Percentiles rank a stretch among this genome's conserved stretches.
These are phyloP conservation scores for Spergularia marina DNA, from an alignment of 148 eudicot species.

Conservation along the genomic window DNA sequence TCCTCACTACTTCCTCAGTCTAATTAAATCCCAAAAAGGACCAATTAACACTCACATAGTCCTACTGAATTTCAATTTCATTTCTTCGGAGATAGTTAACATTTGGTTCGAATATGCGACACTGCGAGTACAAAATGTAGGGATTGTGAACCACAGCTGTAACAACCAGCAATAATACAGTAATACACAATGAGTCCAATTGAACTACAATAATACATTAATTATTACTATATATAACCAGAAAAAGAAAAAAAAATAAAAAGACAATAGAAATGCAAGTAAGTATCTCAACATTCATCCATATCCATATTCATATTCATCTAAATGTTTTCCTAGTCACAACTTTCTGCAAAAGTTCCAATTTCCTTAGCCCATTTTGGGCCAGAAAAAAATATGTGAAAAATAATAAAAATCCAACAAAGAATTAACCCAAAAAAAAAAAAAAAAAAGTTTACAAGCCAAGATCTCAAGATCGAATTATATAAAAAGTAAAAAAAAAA, in stretches of 20 bases:
- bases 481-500: conserved; percentile 19
- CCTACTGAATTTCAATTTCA: too few relatives aligned
- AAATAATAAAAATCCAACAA: conserved; percentile 7
- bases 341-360: conserved; percentile 11
- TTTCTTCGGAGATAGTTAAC: too few relatives aligned
- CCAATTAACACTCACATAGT: conserved; percentile 7
- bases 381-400: conserved; percentile 6
- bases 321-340: conserved; percentile 19
- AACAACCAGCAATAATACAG: neutral
- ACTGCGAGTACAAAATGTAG: neutral
- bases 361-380: conserved; percentile 26
- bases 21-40: neutral
- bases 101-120: too few relatives aligned
- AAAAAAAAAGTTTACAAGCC: conserved; percentile 20
- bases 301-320: conserved; percentile 20
- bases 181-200: neutral
- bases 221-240: neutral
- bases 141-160: too few relatives aligned
- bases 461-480: conserved; percentile 24
- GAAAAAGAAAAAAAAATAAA: neutral
- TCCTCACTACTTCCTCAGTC: too few relatives aligned
- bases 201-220: neutral
- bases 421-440: neutral
- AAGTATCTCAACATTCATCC: conserved; percentile 2
- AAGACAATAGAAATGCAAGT: neutral